Percentiles rank a stretch among this genome's conserved stretches.
Conservation (phyloP, 1,284 basidiomycete species). For the Ganoderma lucidum region DNA sequence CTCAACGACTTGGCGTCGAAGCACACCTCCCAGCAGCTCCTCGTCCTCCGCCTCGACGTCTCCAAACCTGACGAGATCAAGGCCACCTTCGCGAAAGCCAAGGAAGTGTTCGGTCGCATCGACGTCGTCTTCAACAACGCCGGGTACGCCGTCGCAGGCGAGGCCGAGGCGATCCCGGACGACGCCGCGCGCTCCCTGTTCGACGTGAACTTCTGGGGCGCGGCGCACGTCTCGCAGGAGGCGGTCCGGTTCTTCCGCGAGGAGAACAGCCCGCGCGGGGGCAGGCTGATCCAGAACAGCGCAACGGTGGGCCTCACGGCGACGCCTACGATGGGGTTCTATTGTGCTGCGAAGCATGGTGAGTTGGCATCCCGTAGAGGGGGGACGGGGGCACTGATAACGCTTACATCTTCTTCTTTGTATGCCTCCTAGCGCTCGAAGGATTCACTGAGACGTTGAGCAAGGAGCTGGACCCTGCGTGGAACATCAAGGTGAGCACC, state of each 20-base stretch:
- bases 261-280: conserved; percentile 44
- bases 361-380: neutral
- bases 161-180: conserved; percentile 43
- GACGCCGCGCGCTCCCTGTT: conserved; percentile 44
- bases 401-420: neutral
- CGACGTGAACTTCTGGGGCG: conserved; percentile 51
- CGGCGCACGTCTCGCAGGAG: conserved; percentile 42
- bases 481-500: conserved; percentile 43
- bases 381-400: no score
- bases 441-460: conserved; percentile 43
- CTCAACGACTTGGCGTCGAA: conserved; percentile 34
- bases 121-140: conserved; percentile 57
- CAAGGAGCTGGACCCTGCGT: conserved; percentile 39
- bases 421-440: conserved; percentile 42
- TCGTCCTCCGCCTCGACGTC: conserved; percentile 51
- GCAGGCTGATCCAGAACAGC: conserved; percentile 43
- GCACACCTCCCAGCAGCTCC: conserved; percentile 38
- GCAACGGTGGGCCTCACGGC: conserved; percentile 38
- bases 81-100: conserved; percentile 44
- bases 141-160: conserved; percentile 33
- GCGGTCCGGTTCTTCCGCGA: conserved; percentile 50
- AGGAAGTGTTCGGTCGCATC: conserved; percentile 47
- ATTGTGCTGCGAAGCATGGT: conserved; percentile 43
- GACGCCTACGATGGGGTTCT: conserved; percentile 39
- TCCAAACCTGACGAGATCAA: conserved; percentile 39